Evolutionary conservation across 352 stramenopile genomes (phyloP), one percentile per base, ranked within the genome.

Genomic region (Discostella stelligera): DNA sequence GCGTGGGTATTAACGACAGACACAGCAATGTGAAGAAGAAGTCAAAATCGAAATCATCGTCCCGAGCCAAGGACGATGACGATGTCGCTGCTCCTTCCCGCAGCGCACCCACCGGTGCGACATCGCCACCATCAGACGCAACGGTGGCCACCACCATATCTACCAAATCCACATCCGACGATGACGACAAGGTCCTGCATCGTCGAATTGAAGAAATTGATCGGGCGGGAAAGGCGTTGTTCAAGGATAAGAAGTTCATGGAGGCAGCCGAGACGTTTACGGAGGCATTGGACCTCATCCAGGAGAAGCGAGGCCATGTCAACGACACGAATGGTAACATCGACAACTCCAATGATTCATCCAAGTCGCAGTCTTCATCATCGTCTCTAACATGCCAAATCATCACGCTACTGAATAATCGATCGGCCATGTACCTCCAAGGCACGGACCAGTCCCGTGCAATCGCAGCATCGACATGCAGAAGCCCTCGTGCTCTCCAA

Each of bases 381-480:
- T 75, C 80, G 1, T 80, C 79, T 21, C 49, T 91, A 4, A 80
- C 71, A 18, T 77, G 81, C 54, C 88, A 93, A 74, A 73, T 87
- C 30, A 67, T 91, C 48, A 93, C 86, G 9, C 65, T 93, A 1
- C 82, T 85, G 21, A 93, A 93, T 61, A 93, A 93, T 48, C 82
- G 88, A 20, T 84, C 68, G 32, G 88, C 88, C 67, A 93, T 93
- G 86, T 93, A 93, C 56, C 48, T 54, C 32, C 54, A 93, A 92
- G 65, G 88, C 88, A 8, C 50, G 88, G 11, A 88, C 77, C 11
- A 78, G 86, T 10, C 86, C 68, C 72, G 92, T 20, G 88, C n/a
- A 93, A 77, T 65, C 49, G 0, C 55, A 83, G 14, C 7, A 74
- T n/a, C 60, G 83, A 53, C 73, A 85, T 46, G 59, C 66, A 5